A percentile compares a stretch with the other conserved stretches of the same genome.
Conservation (phyloP, 225 moss, liverwort and hornwort genomes). For the Sphagnum contortum region DNA sequence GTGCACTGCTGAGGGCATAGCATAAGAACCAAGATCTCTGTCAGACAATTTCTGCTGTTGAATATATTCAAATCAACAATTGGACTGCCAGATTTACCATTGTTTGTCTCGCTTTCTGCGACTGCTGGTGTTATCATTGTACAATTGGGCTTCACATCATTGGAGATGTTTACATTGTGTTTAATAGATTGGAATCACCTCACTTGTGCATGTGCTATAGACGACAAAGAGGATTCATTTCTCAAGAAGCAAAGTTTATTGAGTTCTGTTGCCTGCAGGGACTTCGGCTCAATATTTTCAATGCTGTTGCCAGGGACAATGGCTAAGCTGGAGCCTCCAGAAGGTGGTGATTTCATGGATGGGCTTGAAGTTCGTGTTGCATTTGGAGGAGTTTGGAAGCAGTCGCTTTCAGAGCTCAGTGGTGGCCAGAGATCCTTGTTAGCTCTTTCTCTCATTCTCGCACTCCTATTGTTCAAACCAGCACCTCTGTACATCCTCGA, state of each 20-base stretch:
- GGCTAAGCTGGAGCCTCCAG: constrained; percentile 87
- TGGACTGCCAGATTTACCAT: no score
- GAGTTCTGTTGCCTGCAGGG: constrained; percentile 28
- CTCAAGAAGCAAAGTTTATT: background rate
- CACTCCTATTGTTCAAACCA: constrained; percentile 91
- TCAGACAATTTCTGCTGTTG: no score
- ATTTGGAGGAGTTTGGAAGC: constrained; percentile 97
- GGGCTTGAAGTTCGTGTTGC: constrained; percentile 93
- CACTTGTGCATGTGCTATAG: no score
- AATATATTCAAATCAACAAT: no score
- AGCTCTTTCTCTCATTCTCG: constrained; percentile 91
- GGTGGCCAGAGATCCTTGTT: constrained; percentile 95
- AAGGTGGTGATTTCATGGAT: constrained; percentile 72
- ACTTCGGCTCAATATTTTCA: constrained; percentile 96
- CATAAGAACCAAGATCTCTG: no score
- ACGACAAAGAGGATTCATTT: no score
- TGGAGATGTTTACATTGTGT: no score
- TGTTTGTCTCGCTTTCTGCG: no score
- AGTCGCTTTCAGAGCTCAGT: constrained; percentile 96
- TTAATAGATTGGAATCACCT: no score
- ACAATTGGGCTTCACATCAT: no score
- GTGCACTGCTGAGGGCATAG: no score
- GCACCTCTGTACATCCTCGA: constrained; percentile 96
- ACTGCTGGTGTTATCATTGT: no score
- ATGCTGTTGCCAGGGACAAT: constrained; percentile 83